Evolutionary conservation across 176 grass and related monocot genomes (phyloP).

Genomic region (Oropetium thomaeum): DNA sequence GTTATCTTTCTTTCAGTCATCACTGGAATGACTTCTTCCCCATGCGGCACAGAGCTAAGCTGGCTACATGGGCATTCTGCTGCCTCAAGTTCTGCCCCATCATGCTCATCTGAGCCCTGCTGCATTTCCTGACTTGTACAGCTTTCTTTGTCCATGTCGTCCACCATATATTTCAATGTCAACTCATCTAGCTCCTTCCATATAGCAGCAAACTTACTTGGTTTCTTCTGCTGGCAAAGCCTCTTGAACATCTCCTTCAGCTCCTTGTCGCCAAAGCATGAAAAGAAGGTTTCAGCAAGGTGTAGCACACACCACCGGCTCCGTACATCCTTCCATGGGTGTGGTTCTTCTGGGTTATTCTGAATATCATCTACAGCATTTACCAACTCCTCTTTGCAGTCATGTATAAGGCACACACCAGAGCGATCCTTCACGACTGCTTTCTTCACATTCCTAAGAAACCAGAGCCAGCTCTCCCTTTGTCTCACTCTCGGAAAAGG

Average conservation of each 20-base stretch:
- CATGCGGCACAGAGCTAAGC: background rate
- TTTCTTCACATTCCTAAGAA: conserved; percentile 20
- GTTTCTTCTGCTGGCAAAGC: conserved; percentile 19
- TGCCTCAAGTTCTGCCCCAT: background rate
- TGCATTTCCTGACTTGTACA: background rate
- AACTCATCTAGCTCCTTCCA: conserved; percentile 29
- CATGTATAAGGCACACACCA: conserved; percentile 18
- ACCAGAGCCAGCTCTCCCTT: conserved; percentile 23
- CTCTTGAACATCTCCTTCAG: conserved; percentile 18
- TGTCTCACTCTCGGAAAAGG: conserved; percentile 8
- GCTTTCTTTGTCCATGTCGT: background rate
- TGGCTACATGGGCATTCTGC: background rate
- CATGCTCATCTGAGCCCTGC: background rate
- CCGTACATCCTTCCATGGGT: background rate
- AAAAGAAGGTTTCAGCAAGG: conserved; percentile 29
- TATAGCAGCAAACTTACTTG: conserved; percentile 15
- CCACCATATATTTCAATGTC: conserved; percentile 3
- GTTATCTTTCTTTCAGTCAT: too few species aligned
- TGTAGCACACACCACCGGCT: conserved; percentile 20
- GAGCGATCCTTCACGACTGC: background rate
- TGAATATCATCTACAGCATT: conserved; percentile 3
- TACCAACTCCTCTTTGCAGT: conserved; percentile 10
- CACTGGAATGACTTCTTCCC: background rate
- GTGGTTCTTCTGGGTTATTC: background rate
- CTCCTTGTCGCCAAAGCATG: conserved; percentile 20